Evolutionary conservation across 768 basidiomycete genomes (phyloP), one percentile per base, ranked within the genome.

Genomic region (Tylopilus sp.): DNA sequence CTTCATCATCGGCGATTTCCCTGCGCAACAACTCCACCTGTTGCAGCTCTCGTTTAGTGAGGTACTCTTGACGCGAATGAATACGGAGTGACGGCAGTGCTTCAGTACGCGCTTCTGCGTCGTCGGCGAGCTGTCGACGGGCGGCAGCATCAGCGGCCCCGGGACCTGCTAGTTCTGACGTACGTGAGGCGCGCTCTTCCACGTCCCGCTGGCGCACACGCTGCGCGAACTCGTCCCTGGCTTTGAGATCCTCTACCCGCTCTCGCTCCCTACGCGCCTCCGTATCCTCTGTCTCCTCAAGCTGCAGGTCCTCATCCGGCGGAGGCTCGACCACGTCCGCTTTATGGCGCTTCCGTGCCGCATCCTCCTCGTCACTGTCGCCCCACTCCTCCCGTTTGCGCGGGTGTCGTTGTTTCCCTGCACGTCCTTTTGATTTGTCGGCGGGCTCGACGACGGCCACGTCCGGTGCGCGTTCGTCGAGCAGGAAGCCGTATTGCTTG

Each of bases 1-100:
- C 82, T 71, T 95, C 90, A 55, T 98, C 95, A 63, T 99, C 97
- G 52, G 88, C 85, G 50, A 99, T 96, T 71, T 98, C 95, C 67
- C 87, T 84, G 49, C 90, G 82, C 44, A 98, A 75, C 14, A 99
- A 79, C 63, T 98, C 97, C 59, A 98, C 87, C 69, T 94, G 92
- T 71, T 99, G 97, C 31, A 89, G 76, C 76, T 99, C 97, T 64
- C 97, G 89, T 67, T 98, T 98, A 22, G 92, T 89, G 56, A 99
- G 79, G 65, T 99, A 99, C 70, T 95, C 92, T 67, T 98, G 90
- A 48, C 97, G 86, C 2, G 95, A 95, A 62, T 87, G 90, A 52
- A 89, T 76, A 37, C 97, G 85, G 8, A 98, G 77, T 13, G 84
- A 85, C 1, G 94, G 84, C 21, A 86, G 67, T 49, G 81, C 83